Base-by-base conservation (phyloP, 805 yeast genomes). In the Myxozyma nipponensis region DNA sequence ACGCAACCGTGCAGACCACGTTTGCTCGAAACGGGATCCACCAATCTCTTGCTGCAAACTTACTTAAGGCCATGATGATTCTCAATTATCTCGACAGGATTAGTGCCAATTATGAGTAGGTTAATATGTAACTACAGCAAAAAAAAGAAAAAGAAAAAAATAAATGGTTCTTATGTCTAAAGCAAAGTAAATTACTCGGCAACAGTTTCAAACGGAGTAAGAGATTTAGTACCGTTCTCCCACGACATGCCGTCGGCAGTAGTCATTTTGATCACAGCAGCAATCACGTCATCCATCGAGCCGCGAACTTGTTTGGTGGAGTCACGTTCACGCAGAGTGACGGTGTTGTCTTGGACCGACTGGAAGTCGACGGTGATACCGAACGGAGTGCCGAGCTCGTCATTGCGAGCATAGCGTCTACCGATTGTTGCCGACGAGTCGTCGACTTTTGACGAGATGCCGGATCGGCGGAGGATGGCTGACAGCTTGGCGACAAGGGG, bases 381-480 rank as follows among this genome's bases (percentile, higher is more conserved):
- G 68, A 93, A 93, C 62, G 98, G 98, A 47, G 98, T 93, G 71
- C 98, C 98, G 66, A 91, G 78, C 75, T 91, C 98, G 72, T 91
- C 98, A 70, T 91, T 91, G 76, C 98, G 86, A 58, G 98, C 89
- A 66, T 91, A 91, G 74, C 98, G 84, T 76, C 90, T 87, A 74
- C 98, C 98, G 64, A 91, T 93, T 28, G 98, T 86, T 19, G 96
- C 97, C 61, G 95, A 86, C 7, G 97, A 88, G 70, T 91, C 98
- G 69, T 93, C 98, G 52, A 91, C 83, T 78, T 90, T 91, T 78
- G 90, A 87, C 60, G 97, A 91, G 62, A 93, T 82, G 69, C 89
- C 91, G 56, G 80, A 82, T 57, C 75, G 72, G 71, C 93, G 88
- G 68, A 93, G 80, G 54, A 73, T 73, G 52, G 78, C 73, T 47